Conservation (phyloP, 176 grass and related monocot species). For the Stipa capillata region DNA sequence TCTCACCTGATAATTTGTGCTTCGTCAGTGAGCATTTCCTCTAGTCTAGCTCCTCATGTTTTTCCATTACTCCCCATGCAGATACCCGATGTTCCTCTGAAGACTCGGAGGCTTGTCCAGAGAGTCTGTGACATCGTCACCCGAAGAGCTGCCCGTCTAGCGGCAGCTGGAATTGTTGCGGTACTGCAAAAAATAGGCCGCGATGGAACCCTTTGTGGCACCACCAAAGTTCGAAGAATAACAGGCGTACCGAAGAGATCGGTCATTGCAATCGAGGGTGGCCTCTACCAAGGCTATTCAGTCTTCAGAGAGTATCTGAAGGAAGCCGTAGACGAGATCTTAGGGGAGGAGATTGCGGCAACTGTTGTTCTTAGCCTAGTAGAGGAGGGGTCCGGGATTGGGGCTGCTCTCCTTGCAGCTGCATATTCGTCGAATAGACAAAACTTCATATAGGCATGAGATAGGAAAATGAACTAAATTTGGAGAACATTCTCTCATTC, state of each 20-base stretch:
- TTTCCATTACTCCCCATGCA: slow-evolving; percentile 2
- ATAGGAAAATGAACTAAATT: slow-evolving; percentile 36
- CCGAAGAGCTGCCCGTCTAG: slow-evolving; percentile 63
- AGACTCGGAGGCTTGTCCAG: slow-evolving; percentile 49
- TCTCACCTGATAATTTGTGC: background rate
- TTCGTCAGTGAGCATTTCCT: background rate
- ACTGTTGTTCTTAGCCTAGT: slow-evolving; percentile 46
- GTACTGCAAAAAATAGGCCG: slow-evolving; percentile 70
- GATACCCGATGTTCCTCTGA: slow-evolving; percentile 54
- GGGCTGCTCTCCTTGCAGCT: slow-evolving; percentile 68
- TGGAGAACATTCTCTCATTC: slow-evolving; percentile 11
- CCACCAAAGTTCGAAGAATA: slow-evolving; percentile 18
- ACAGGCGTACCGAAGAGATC: slow-evolving; percentile 33
- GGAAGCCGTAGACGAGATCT: slow-evolving; percentile 70
- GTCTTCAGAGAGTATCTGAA: slow-evolving; percentile 68
- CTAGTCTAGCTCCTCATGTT: background rate
- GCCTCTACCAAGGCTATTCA: slow-evolving; percentile 57
- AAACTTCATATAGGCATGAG: slow-evolving; percentile 22
- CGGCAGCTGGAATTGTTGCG: slow-evolving; percentile 62
- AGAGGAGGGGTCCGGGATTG: slow-evolving; percentile 68
- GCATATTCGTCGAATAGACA: slow-evolving; percentile 43
- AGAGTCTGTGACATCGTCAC: slow-evolving; percentile 59
- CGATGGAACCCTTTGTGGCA: slow-evolving; percentile 49
- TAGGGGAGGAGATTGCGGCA: slow-evolving; percentile 59
- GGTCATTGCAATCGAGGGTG: slow-evolving; percentile 61